phyloP scores from a whole-genome alignment of 2,329 filamentous ascomycete genomes.

The Aspergillus transmontanensis region DNA sequence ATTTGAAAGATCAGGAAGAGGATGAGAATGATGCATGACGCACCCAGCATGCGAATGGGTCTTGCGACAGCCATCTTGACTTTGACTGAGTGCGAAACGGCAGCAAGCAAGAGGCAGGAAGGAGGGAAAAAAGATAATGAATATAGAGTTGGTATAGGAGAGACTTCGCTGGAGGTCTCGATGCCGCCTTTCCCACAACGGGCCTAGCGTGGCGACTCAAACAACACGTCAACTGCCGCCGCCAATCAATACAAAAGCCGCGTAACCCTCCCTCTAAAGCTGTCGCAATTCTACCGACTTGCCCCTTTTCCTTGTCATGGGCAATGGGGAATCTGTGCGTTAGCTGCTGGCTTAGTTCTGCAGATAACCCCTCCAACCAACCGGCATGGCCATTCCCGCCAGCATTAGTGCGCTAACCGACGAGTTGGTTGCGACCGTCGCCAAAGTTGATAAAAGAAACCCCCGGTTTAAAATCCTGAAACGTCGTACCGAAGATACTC shows the following conservation, averaged over 20 bases:
- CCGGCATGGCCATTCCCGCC: constrained; percentile 70
- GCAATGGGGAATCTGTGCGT: constrained; percentile 7
- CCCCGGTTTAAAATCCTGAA: constrained; percentile 33
- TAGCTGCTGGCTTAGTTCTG: background rate
- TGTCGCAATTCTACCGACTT: constrained; percentile 3
- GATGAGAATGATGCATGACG: constrained; percentile 71
- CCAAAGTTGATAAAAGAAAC: constrained; percentile 51
- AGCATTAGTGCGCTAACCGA: constrained; percentile 67
- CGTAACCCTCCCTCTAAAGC: constrained; percentile 10
- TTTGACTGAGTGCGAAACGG: constrained; percentile 10
- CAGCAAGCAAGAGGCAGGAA: constrained; percentile 13
- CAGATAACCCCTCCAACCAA: background rate
- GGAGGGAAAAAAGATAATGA: constrained; percentile 8
- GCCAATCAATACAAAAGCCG: constrained; percentile 17
- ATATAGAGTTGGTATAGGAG: constrained; percentile 6
- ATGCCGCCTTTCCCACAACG: constrained; percentile 26
- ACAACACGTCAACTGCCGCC: constrained; percentile 5
- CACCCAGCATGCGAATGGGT: constrained; percentile 77
- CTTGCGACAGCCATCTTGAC: constrained; percentile 76
- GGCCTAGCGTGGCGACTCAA: constrained; percentile 27
- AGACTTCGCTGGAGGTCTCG: constrained; percentile 4
- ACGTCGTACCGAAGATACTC: constrained; percentile 33
- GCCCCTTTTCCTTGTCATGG: constrained; percentile 1
- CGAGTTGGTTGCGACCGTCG: constrained; percentile 68
- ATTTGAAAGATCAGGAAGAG: constrained; percentile 78